Base-by-base conservation (phyloP, 129 eudicot species). In the Sambucus nigra region DNA sequence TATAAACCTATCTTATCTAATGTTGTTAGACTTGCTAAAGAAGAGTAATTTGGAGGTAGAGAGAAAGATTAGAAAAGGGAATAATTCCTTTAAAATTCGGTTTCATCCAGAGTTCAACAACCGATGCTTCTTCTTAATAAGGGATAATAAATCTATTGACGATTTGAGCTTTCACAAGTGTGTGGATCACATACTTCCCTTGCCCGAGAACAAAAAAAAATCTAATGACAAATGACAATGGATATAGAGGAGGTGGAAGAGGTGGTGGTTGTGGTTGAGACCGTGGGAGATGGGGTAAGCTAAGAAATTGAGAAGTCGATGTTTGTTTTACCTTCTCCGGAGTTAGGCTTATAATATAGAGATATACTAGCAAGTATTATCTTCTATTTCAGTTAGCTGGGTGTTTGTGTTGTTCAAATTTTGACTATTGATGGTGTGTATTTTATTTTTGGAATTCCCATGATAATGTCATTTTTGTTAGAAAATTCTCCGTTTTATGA, bases 161-260 rank as follows among this genome's bases (percentile, higher is more conserved):
- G 98, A 91, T 60, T 91, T 91, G 76, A 91, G 98, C 76, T 91
- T 91, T 81, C 72, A 95, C 41, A 91, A 91, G 75, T 91, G 98
- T 70, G 98, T 91, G 59, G 81, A 91, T 55, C 94, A 82, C 66
- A 89, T 89, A n/a, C 79, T 74, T 15, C 94, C 95, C 26, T 66
- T 89, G 77, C 98, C 98, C 2, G 95, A 85, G 65, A 82, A 85
- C 81, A 89, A 85, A 95, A 74, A 72, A 47, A 89, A 85, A 49
- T 28, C 74, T 49, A 86, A 81, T 58, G 94, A 79, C 16, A 85
- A 89, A 84, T 33, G 82, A 85, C 15, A 62, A 64, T 22, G 66
- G 74, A 2, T 40, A 59, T 3, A 18, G 51, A 1, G 53, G 75
- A 2, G 76, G 82, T 1, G 74, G 94, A 5, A 25, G 77, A 27